A percentile compares a stretch with the other conserved stretches of the same genome.
phyloP scores from a whole-genome alignment of 768 basidiomycete species.

The Chalciporus pseudorubinellus region DNA sequence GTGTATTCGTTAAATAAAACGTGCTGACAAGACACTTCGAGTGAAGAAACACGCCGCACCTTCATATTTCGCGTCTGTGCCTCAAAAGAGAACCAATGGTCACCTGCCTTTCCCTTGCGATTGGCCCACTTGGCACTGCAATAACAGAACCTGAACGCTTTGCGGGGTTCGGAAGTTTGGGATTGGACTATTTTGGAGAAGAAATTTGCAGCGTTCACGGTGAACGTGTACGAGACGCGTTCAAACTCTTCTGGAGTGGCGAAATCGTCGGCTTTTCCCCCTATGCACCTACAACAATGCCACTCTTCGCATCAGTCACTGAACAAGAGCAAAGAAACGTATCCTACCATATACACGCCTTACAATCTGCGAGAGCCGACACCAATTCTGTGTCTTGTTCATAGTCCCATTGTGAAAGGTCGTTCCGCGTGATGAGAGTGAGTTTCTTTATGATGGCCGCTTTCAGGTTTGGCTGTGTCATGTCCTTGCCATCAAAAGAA shows the following conservation, averaged over 20 bases:
- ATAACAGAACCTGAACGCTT: constrained; percentile 25
- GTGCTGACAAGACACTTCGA: not conserved
- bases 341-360: constrained; percentile 25
- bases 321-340: not conserved
- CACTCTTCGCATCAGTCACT: constrained; percentile 2
- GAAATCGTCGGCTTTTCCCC: constrained; percentile 24
- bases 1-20: not conserved
- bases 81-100: constrained; percentile 16
- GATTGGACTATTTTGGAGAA: constrained; percentile 17
- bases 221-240: constrained; percentile 24
- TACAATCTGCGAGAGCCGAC: constrained; percentile 20
- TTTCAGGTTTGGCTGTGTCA: constrained; percentile 10
- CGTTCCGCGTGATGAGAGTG: constrained; percentile 21
- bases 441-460: constrained; percentile 20
- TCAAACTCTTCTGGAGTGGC: constrained; percentile 23
- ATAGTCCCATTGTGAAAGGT: constrained; percentile 26
- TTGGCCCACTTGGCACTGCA: constrained; percentile 26
- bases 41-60: constrained; percentile 11
- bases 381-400: constrained; percentile 26
- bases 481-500: constrained; percentile 18
- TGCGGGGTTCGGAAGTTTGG: not conserved
- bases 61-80: constrained; percentile 24
- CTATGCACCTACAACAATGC: constrained; percentile 19
- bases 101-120: constrained; percentile 12
- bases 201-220: constrained; percentile 24